Percentiles rank a stretch among this genome's conserved stretches.
phyloP scores from a whole-genome alignment of 192 early-diverging fungal species.

The Coemansia sp. region DNA sequence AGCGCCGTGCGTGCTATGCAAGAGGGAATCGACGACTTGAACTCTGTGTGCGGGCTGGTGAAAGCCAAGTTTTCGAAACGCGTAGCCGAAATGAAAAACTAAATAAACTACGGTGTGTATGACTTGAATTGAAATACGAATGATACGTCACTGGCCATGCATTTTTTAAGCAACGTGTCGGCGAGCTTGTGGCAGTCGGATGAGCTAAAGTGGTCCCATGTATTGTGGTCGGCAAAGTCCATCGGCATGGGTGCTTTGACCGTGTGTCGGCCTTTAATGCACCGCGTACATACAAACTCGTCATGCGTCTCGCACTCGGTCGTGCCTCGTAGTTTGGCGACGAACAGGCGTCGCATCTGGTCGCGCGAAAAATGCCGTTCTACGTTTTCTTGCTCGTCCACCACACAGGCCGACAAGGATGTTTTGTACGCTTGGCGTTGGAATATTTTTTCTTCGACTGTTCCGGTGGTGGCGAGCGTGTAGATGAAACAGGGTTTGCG shows the following conservation, averaged over 20 bases:
- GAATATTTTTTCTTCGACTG: conserved; percentile 99
- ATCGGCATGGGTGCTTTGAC: conserved; percentile 60
- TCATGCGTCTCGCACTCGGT: conserved; percentile 88
- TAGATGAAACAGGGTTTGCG: conserved; percentile 93
- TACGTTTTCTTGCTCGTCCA: conserved; percentile 89
- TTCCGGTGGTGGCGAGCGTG: conserved; percentile 94
- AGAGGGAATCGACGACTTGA: conserved; percentile 85
- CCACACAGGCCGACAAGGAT: conserved; percentile 87
- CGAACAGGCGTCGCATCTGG: conserved; percentile 86
- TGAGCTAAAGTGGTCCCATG: conserved; percentile 73
- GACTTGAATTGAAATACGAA: conserved; percentile 81
- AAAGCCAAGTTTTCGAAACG: conserved; percentile 61
- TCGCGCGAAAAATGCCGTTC: conserved; percentile 94
- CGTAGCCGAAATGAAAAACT: conserved; percentile 27
- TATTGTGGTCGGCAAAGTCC: conserved; percentile 76
- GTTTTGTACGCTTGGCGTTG: conserved; percentile 86
- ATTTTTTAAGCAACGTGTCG: conserved; percentile 61
- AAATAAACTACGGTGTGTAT: conserved; percentile 25
- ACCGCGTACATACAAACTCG: conserved; percentile 93
- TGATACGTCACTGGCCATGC: conserved; percentile 64
- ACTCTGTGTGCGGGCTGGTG: conserved; percentile 67
- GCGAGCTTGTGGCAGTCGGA: conserved; percentile 56
- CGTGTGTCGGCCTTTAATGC: conserved; percentile 80
- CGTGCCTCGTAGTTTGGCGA: conserved; percentile 61
- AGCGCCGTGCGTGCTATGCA: conserved; percentile 81